Base-by-base conservation (phyloP, 2,329 filamentous ascomycete genomes). In the Aspergillus aculeatinus region DNA sequence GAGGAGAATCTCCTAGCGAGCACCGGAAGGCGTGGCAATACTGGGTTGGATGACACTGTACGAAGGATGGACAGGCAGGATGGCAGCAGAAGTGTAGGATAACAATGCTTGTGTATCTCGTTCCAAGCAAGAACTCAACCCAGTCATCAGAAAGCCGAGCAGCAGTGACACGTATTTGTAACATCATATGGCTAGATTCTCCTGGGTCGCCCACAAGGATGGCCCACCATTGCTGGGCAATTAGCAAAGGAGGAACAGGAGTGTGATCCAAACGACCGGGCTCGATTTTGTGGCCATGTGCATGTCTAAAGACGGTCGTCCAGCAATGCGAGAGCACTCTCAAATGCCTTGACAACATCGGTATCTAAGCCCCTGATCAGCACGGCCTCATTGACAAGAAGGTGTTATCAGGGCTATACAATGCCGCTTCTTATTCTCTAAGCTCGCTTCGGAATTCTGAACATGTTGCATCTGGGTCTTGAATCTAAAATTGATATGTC, bases 1-100 rank as follows among this genome's bases (percentile, higher is more conserved):
- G 95, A 99, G 72, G 95, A 99, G 78, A 91, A 93, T 11, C 80
- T 99, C 52, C 80, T 99, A 51, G 91, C 92, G 0, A 92, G 87
- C 68, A 96, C 92, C 0, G 87, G 92, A 5, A 81, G 92, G 59
- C 84, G 92, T 33, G 92, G 96, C 67, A 89, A 90, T 48, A 91
- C 91, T 5, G 92, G 90, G 1, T 97, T 92, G 92, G 86, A 94
- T 73, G 92, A 96, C 72, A 89, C 96, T 54, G 91, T 89, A 1
- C 89, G 89, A 1, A 75, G 83, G 23, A 76, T 79, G 48, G 73
- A 57, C 33, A 66, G 60, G 33, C 55, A 51, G 31, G 62, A 60
- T 57, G 60, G 57, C 19, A 58, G 19, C 21, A 50, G 9, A 16
- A 29, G 4, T 29, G n/a, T 29, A 19, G 10, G 44, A 16, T 19